Percentiles rank a stretch among this genome's conserved stretches.
These are phyloP conservation scores for Mycena indigotica DNA, from an alignment of 768 basidiomycete genomes.

Conservation along the genomic window DNA sequence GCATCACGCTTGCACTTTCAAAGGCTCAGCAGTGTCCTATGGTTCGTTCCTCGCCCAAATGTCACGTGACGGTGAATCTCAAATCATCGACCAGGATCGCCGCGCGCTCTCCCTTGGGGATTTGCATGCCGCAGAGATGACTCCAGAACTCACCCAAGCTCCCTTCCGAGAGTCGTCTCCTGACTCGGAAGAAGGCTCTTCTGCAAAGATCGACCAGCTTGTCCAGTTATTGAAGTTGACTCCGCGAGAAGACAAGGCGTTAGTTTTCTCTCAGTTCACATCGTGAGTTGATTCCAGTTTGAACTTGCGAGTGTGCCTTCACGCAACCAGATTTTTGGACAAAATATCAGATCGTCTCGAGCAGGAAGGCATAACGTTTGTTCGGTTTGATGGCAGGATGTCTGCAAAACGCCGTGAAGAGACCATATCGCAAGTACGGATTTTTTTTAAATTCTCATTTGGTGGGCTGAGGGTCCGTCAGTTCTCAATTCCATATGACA, in stretches of 20 bases:
- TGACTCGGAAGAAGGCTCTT: conserved; percentile 54
- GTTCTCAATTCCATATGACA: conserved; percentile 64
- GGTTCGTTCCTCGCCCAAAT: conserved; percentile 41
- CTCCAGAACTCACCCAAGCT: conserved; percentile 69
- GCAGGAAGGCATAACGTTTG: conserved; percentile 68
- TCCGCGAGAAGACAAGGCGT: conserved; percentile 70
- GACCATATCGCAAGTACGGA: conserved; percentile 53
- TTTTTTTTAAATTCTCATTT: too few relatives aligned
- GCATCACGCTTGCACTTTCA: conserved; percentile 69
- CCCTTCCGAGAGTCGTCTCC: conserved; percentile 43
- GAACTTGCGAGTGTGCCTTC: background rate
- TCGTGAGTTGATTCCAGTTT: conserved; percentile 43
- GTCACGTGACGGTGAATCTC: background rate
- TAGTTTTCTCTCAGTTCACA: conserved; percentile 92
- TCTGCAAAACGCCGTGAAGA: conserved; percentile 80
- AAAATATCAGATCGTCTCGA: conserved; percentile 74
- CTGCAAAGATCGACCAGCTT: conserved; percentile 85
- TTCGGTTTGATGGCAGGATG: conserved; percentile 85
- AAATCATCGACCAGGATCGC: conserved; percentile 58
- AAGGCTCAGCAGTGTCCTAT: conserved; percentile 82
- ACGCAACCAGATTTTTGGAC: conserved; percentile 12
- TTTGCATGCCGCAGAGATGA: conserved; percentile 63
- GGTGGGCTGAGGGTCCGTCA: too few relatives aligned
- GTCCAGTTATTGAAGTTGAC: conserved; percentile 71
- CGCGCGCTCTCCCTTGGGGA: conserved; percentile 55